phyloP scores from a whole-genome alignment of 2,329 filamentous ascomycete species.

The Sporothrix inflata region DNA sequence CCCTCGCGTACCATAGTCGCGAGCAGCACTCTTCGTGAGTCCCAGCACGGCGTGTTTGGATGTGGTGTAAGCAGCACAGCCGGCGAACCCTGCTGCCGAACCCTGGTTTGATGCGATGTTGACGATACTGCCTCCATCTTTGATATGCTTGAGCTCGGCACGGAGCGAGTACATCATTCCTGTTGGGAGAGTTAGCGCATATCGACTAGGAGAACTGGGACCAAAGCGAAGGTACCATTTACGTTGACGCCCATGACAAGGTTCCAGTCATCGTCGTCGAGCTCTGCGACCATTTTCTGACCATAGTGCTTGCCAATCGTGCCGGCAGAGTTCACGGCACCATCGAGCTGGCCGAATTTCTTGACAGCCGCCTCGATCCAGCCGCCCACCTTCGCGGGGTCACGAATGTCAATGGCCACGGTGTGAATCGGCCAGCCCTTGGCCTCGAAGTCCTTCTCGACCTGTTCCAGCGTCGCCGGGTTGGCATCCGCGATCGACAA shows the following conservation, averaged over 20 bases:
- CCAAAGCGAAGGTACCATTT: neutral
- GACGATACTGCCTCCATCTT: neutral
- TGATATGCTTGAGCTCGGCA: neutral
- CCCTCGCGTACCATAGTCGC: neutral
- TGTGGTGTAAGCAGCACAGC: neutral
- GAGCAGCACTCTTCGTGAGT: neutral
- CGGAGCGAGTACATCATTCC: neutral
- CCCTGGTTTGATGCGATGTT: neutral
- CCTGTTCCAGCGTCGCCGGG: neutral
- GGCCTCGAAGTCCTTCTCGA: neutral
- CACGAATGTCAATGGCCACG: neutral
- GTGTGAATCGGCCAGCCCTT: neutral
- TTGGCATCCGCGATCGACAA: slow-evolving; percentile 1
- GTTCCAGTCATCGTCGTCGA: neutral
- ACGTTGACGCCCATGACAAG: neutral
- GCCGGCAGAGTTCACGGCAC: neutral
- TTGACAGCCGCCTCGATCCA: neutral
- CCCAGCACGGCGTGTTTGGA: neutral
- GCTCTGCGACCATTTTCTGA: neutral
- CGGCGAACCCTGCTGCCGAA: neutral
- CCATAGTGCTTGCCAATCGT: slow-evolving; percentile 1
- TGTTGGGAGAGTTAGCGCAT: too few species aligned
- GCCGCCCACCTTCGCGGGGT: neutral
- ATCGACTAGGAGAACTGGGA: too few species aligned
- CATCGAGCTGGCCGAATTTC: neutral